Base-by-base conservation (phyloP, 1,139 yeast genomes). In the Trichomonascaceae sp. region DNA sequence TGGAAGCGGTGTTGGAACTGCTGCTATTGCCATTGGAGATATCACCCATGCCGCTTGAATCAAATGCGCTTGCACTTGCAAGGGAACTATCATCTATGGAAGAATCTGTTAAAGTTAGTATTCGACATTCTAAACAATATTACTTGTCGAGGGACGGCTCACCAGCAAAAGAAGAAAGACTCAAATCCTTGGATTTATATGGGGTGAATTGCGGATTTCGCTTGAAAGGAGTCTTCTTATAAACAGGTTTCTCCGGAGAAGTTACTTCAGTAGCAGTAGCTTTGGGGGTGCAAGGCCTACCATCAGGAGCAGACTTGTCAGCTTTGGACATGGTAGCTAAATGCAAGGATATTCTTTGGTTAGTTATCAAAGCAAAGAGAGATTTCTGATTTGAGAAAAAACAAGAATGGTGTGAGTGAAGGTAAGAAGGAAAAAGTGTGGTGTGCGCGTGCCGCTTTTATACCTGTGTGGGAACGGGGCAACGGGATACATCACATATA, bases 241-340 rank as follows among this genome's bases (percentile, higher is more conserved):
- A 49, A 17, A 48, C 52, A 15, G 39, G 53, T 27, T 51, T 51
- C 30, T 50, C 52, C 36, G 50, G 39, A 30, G 32, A n/a, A 41
- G 43, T 2, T 32, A 13, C 22, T 7, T 36, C 41, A 36, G 41
- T 15, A 36, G 7, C 17, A 36, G 41, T 17, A 13, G 17, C 41
- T 5, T 36, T 36, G 3, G 41, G 41, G 8, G 41, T 36, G 41
- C 41, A 36, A 15, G 41, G 41, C 5, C 41, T 36, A 36, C 41
- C 41, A 9, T 13, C 41, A 13, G n/a, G n/a, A n/a, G 17, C n/a
- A 36, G 41, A 36, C 41, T 9, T 2, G 41, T 36, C 41, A 36
- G 41, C 41, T 36, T 36, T 36, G 17, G 41, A 36, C 41, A 36
- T 36, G 41, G 8, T 15, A 36, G 41, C 41, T 36, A 36, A 3